These are phyloP conservation scores for Dalbergia cochinchinensis DNA, from an alignment of 306 rosid species.

Conservation along the genomic window DNA sequence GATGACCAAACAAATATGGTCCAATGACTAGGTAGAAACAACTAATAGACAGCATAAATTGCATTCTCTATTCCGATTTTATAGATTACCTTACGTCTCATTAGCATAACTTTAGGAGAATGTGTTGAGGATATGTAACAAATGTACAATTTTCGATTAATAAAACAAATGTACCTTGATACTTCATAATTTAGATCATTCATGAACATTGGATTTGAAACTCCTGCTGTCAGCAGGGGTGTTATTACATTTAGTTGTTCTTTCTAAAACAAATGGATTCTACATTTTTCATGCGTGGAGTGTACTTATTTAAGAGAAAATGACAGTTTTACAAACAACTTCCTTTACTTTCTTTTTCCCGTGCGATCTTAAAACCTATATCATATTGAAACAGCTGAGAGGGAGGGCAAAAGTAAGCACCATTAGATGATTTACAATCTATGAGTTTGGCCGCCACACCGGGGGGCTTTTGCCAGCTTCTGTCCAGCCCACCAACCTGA, in stretches of 20 bases:
- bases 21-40: too few species aligned
- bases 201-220: neutral
- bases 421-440: constrained; percentile 70
- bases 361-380: neutral
- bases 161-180: neutral
- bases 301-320: neutral
- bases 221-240: neutral
- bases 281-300: neutral
- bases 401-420: constrained; percentile 44
- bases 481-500: constrained; percentile 90
- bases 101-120: neutral
- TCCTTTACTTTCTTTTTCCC: neutral
- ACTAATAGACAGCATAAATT: too few species aligned
- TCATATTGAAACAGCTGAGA: constrained; percentile 10
- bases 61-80: too few species aligned
- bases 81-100: too few species aligned
- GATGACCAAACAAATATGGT: too few species aligned
- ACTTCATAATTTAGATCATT: constrained; percentile 14
- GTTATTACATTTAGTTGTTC: neutral
- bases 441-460: constrained; percentile 92
- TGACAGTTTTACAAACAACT: constrained; percentile 2
- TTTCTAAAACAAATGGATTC: constrained; percentile 1
- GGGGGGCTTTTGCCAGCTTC: constrained; percentile 94
- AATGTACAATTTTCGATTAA: neutral
- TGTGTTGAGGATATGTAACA: neutral